Evolutionary conservation across 2,329 filamentous ascomycete genomes (phyloP), one percentile per base, ranked within the genome.

Genomic region (Periconia sp.): DNA sequence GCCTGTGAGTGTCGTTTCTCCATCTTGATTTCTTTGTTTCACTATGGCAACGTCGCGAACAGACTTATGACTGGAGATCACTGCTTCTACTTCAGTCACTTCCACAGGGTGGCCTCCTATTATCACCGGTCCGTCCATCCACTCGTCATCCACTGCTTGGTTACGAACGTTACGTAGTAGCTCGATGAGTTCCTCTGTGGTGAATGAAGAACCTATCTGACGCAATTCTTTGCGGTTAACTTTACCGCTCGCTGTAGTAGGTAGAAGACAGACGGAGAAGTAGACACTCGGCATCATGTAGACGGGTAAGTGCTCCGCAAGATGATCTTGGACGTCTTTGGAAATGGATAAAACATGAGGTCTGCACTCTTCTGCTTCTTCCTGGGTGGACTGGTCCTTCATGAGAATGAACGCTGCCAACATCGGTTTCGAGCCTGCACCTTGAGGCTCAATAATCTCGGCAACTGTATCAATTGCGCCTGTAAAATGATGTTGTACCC

Each of bases 81-180:
- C 14, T 14, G 23, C 20, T 48, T 52, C 49, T n/a, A 61, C 55
- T 37, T 62, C 60, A 10, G 50, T 56, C 15, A 61, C 33, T 49
- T 62, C 60, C 37, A 62, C 47, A 10, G 58, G 49, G 42, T 61
- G 60, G 17, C 60, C 60, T 18, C 54, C 41, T 13, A 62, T 14
- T 42, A 59, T 62, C 27, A 62, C 47, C 45, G 59, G 58, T n/a
- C 49, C 42, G 40, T 62, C 60, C 35, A 51, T 59, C 13, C 60
- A 47, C 18, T 33, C 30, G 15, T 27, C 10, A 19, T 47, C 11
- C 9, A 43, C 19, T 14, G 14, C 8, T 7, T 57, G 44, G 45
- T 54, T 54, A 2, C 47, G 51, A 1, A 58, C 44, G 31, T 33
- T 33, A 33, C 31, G 31, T 33, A 8, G 31, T 33, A 33, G 14